A percentile compares a stretch with the other conserved stretches of the same genome.
Evolutionary conservation across 805 yeast genomes (phyloP).

Genomic region (Zygosaccharomyces bailii): DNA sequence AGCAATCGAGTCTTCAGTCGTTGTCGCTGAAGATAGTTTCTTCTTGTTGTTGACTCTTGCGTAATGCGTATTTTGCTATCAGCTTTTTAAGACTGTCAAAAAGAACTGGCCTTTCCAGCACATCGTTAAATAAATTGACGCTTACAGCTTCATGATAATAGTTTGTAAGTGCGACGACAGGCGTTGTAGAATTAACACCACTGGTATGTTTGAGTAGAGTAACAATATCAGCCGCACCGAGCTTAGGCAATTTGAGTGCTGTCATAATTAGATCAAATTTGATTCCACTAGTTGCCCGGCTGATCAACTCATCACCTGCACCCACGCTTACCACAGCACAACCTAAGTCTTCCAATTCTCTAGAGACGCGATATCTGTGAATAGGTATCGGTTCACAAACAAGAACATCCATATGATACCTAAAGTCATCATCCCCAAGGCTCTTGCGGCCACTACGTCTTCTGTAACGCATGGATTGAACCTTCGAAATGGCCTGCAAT

Average conservation of each 20-base stretch:
- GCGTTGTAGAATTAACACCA: conserved; percentile 73
- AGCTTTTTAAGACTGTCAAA: conserved; percentile 27
- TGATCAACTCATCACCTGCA: conserved; percentile 77
- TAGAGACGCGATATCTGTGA: conserved; percentile 63
- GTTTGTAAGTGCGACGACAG: conserved; percentile 71
- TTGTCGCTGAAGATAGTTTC: conserved; percentile 35
- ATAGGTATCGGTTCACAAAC: conserved; percentile 87
- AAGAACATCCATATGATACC: conserved; percentile 55
- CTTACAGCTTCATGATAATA: conserved; percentile 62
- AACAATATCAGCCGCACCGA: conserved; percentile 72
- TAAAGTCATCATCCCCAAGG: conserved; percentile 23
- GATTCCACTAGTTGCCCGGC: conserved; percentile 77
- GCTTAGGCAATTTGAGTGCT: conserved; percentile 62
- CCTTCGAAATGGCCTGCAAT: conserved; percentile 29
- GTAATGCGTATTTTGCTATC: conserved; percentile 32
- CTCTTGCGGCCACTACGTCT: conserved; percentile 32
- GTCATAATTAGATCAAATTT: conserved; percentile 81
- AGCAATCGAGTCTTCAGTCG: conserved; percentile 14
- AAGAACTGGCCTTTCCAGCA: conserved; percentile 66
- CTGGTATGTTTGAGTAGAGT: conserved; percentile 71
- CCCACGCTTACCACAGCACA: conserved; percentile 76
- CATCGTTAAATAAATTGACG: conserved; percentile 56
- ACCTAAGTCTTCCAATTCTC: conserved; percentile 62
- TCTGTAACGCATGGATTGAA: conserved; percentile 27
- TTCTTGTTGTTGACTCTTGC: conserved; percentile 32